Evolutionary conservation across 2,329 filamentous ascomycete genomes (phyloP), one percentile per base, ranked within the genome.

Genomic region (Xylariaceae sp.): DNA sequence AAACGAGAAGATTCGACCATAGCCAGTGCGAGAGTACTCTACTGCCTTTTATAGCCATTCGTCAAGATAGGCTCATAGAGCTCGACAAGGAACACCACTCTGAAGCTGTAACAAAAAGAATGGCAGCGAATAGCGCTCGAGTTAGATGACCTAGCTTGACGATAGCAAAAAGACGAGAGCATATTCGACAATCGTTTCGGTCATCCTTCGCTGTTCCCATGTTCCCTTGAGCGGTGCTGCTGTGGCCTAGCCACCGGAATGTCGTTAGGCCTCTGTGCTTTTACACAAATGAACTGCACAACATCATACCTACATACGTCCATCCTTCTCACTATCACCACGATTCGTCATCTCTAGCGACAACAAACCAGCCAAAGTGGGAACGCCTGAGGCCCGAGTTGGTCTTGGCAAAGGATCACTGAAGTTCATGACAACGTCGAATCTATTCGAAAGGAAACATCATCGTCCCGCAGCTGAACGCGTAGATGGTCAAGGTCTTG

Each of bases 81-180:
- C 71, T 70, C 70, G 68, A 71, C 67, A 70, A 74, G 71, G 73
- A 71, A 70, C 61, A 65, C 63, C 69, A 74, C 71, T 74, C 77
- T 69, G 75, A 73, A 74, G 79, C 79, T 81, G 79, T 82, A 82
- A 77, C 79, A 78, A 68, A 54, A 65, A 76, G 76, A 77, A 75
- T 78, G 74, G 78, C 77, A 80, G 82, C 81, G 80, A 78, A 78
- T 84, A 84, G 82, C 81, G 80, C 81, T 80, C 79, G 76, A 80
- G 76, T 78, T 78, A 78, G 78, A 85, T 82, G 84, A 85, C 83
- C 84, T 89, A 90, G 87, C 85, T 85, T 85, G 83, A 87, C 83
- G 86, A 86, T 90, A 90, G 88, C 87, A 88, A 84, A 87, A 79
- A 68, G 60, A 65, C 65, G 61, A 68, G 63, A 68, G 77, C 76